These are phyloP conservation scores for Annulohypoxylon moriforme DNA, from an alignment of 495 filamentous ascomycete genomes.

Conservation along the genomic window DNA sequence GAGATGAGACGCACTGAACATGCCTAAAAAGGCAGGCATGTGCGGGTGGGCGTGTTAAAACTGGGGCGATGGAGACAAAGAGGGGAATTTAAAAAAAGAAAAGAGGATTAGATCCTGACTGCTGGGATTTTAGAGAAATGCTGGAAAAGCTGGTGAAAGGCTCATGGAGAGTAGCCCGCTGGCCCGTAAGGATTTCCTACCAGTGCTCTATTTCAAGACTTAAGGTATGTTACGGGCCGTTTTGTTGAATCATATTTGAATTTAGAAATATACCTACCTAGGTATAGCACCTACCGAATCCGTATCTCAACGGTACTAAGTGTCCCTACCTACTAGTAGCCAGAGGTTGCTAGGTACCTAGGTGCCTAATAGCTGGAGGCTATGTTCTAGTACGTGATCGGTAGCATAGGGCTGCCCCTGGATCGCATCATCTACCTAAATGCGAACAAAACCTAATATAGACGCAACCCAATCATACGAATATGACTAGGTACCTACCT, in stretches of 20 bases:
- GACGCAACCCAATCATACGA: conserved; percentile 1
- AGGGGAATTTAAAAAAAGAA: conserved; percentile 11
- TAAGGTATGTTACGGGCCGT: neutral
- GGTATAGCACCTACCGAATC: neutral
- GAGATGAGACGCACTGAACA: neutral
- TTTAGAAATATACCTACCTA: neutral
- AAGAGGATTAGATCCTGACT: neutral
- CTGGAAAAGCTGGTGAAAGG: neutral
- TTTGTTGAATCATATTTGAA: neutral
- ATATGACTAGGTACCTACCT: no score
- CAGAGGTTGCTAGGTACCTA: neutral
- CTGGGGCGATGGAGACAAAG: neutral
- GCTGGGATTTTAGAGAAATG: neutral
- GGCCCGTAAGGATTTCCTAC: neutral
- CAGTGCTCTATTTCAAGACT: neutral
- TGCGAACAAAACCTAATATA: neutral
- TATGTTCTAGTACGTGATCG: no score
- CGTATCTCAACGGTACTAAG: neutral
- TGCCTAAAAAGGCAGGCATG: conserved; percentile 4
- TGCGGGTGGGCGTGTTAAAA: neutral
- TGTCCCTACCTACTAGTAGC: neutral
- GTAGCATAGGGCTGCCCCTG: neutral
- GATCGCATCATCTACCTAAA: conserved; percentile 1
- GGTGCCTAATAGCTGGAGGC: no score
- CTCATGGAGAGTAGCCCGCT: neutral